Conservation (phyloP, 805 yeast genomes). For the Candida palmyrensis region DNA sequence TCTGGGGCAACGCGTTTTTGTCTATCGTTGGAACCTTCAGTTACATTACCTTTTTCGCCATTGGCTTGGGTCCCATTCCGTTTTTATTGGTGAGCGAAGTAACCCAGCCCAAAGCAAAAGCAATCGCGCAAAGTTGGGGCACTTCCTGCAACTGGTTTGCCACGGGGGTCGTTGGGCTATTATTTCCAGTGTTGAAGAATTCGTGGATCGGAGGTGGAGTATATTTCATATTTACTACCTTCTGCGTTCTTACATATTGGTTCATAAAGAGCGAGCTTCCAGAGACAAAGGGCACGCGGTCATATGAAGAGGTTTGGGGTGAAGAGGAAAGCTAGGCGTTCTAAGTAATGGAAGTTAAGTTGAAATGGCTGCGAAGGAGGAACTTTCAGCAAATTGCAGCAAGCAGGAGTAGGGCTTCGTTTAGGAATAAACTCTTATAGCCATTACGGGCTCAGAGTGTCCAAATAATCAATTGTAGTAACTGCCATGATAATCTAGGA, state of each 20-base stretch:
- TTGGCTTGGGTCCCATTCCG: conserved; percentile 95
- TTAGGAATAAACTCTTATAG: no score
- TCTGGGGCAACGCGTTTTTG: conserved; percentile 37
- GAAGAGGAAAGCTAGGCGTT: no score
- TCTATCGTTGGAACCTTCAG: conserved; percentile 62
- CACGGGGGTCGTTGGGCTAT: conserved; percentile 73
- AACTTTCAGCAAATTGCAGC: no score
- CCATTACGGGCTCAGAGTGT: no score
- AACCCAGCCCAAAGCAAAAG: conserved; percentile 74
- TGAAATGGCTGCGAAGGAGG: no score
- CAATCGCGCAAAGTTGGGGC: conserved; percentile 90
- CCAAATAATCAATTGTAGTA: no score
- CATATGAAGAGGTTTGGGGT: conserved; percentile 69
- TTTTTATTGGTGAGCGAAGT: conserved; percentile 83
- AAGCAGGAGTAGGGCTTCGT: no score
- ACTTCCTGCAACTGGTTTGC: conserved; percentile 89
- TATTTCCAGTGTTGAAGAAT: conserved; percentile 70
- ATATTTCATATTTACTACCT: conserved; percentile 63
- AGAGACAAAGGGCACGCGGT: conserved; percentile 64
- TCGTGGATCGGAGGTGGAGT: conserved; percentile 67
- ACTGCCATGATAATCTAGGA: no score
- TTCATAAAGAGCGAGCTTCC: conserved; percentile 54
- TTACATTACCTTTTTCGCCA: conserved; percentile 82
- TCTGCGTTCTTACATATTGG: conserved; percentile 45
- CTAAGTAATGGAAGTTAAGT: no score